Conservation (phyloP, 768 basidiomycete genomes). For the Pisolithus tinctorius region DNA sequence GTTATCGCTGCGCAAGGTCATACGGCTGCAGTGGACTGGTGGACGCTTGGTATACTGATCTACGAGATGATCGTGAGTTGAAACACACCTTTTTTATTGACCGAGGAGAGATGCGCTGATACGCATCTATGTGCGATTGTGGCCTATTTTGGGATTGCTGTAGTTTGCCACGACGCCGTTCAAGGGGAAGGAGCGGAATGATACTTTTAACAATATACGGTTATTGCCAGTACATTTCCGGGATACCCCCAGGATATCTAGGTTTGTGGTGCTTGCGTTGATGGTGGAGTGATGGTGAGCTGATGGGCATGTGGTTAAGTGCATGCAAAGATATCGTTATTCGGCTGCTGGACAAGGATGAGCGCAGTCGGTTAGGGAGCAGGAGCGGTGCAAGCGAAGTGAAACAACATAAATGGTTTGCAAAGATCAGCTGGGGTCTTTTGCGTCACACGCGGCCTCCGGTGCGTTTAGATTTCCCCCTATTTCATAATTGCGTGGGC, state of each 20-base stretch:
- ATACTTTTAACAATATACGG: conserved; percentile 95
- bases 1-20: conserved; percentile 96
- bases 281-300: neutral
- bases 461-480: conserved; percentile 40
- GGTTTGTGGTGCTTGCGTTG: conserved; percentile 36
- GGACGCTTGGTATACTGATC: conserved; percentile 96
- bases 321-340: conserved; percentile 83
- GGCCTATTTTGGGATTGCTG: conserved; percentile 13
- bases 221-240: conserved; percentile 80
- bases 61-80: conserved; percentile 95
- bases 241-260: conserved; percentile 73
- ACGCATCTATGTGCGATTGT: too few relatives aligned
- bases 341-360: conserved; percentile 88
- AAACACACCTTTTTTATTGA: conserved; percentile 22
- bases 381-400: conserved; percentile 96
- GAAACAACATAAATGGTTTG: conserved; percentile 98
- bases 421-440: conserved; percentile 93
- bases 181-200: conserved; percentile 91
- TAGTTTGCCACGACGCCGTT: conserved; percentile 98
- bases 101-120: conserved; percentile 22
- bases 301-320: conserved; percentile 34
- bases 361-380: conserved; percentile 81
- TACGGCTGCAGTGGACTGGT: conserved; percentile 98
- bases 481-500: neutral
- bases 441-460: conserved; percentile 90